phyloP scores from a whole-genome alignment of 2,329 filamentous ascomycete genomes.

The Talaromyces sp. region DNA sequence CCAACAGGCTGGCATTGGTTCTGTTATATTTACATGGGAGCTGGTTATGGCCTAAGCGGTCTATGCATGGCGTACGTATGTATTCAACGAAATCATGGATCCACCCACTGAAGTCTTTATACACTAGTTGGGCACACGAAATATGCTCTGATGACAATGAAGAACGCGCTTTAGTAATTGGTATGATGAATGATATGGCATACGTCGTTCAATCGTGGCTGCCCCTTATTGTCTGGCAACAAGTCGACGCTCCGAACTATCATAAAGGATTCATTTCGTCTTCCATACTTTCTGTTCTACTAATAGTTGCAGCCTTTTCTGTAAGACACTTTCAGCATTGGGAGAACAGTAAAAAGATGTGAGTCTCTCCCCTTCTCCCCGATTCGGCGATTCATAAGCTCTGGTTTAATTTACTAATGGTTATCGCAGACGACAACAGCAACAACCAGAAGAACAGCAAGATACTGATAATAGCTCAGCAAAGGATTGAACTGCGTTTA shows the following conservation, averaged over 20 bases:
- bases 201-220: conserved; percentile 67
- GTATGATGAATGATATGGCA: conserved; percentile 62
- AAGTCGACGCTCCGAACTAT: conserved; percentile 56
- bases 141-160: conserved; percentile 55
- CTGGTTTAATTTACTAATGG: background rate
- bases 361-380: background rate
- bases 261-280: conserved; percentile 55
- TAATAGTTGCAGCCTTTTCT: conserved; percentile 48
- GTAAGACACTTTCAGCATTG: conserved; percentile 43
- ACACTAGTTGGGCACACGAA: conserved; percentile 46
- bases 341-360: conserved; percentile 23
- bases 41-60: conserved; percentile 42
- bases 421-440: background rate
- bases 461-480: background rate
- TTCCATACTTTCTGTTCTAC: conserved; percentile 40
- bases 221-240: conserved; percentile 61
- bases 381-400: background rate
- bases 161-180: conserved; percentile 61
- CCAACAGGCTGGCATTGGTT: conserved; percentile 56
- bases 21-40: conserved; percentile 52
- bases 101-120: background rate
- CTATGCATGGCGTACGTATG: conserved; percentile 44
- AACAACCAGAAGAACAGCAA: background rate
- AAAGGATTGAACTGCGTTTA: background rate
- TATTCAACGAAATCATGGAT: background rate